Conservation (phyloP, 345 rosid species). For the Trapa bicornis region DNA sequence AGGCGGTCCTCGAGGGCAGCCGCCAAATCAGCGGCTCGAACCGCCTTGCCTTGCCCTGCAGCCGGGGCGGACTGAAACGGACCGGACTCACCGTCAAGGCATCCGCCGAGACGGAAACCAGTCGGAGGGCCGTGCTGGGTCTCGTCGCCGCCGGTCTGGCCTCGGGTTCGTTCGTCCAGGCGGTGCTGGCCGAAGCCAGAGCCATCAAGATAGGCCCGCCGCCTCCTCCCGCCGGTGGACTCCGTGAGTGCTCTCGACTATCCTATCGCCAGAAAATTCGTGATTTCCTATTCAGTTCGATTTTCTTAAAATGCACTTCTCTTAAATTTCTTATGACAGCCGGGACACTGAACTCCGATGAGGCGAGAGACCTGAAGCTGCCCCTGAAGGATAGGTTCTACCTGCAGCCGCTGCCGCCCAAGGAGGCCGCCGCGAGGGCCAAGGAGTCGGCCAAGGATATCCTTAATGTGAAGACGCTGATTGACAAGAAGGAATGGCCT, state of each 20-base stretch:
- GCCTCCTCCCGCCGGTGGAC: slow-evolving; percentile 88
- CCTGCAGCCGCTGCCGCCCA: slow-evolving; percentile 54
- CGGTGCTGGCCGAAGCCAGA: slow-evolving; percentile 54
- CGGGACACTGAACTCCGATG: slow-evolving; percentile 79
- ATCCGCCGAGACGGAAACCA: slow-evolving; percentile 46
- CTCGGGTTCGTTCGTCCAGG: slow-evolving; percentile 57
- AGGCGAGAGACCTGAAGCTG: slow-evolving; percentile 56
- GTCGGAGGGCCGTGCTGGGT: slow-evolving; percentile 63
- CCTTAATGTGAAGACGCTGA: slow-evolving; percentile 49
- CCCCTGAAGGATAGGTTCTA: slow-evolving; percentile 54
- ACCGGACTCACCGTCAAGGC: slow-evolving; percentile 45
- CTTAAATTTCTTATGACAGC: slow-evolving; percentile 32
- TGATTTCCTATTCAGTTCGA: background rate
- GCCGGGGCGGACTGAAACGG: slow-evolving; percentile 20
- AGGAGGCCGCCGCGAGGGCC: slow-evolving; percentile 61
- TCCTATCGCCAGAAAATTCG: background rate
- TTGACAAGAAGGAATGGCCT: slow-evolving; percentile 92
- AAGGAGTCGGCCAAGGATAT: slow-evolving; percentile 85
- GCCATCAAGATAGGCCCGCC: slow-evolving; percentile 82
- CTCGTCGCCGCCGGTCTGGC: slow-evolving; percentile 63
- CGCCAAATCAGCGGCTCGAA: slow-evolving; percentile 43
- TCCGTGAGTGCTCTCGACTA: slow-evolving; percentile 41
- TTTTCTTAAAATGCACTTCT: background rate
- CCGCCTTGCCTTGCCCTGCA: slow-evolving; percentile 22
- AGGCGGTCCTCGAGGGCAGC: slow-evolving; percentile 58